phyloP scores from a whole-genome alignment of 331 rosid species.

The Acacia pycnantha region DNA sequence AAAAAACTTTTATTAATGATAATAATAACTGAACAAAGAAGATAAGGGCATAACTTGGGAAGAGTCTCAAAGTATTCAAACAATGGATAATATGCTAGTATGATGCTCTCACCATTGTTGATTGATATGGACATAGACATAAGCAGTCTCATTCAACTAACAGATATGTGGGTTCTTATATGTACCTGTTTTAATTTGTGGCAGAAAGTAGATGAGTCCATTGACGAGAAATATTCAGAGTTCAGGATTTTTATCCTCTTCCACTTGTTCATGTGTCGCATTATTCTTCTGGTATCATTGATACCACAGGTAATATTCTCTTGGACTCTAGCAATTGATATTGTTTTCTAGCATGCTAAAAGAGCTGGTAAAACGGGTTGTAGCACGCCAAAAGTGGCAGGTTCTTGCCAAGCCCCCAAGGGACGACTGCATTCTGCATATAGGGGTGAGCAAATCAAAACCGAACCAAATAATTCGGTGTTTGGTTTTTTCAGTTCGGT shows the following conservation, averaged over 20 bases:
- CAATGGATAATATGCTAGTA: neutral
- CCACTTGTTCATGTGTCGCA: slow-evolving; percentile 17
- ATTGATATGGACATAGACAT: neutral
- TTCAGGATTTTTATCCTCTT: slow-evolving; percentile 12
- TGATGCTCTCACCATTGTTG: neutral
- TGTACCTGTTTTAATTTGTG: slow-evolving; percentile 7
- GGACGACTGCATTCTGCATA: too few species aligned
- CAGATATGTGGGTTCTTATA: neutral
- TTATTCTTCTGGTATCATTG: slow-evolving; percentile 19
- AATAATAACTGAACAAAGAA: neutral
- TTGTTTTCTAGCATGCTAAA: neutral
- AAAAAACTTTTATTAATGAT: neutral
- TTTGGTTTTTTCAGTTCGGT: too few species aligned
- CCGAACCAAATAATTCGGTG: too few species aligned
- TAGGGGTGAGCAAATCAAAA: too few species aligned
- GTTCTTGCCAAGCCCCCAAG: too few species aligned
- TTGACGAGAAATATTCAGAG: neutral
- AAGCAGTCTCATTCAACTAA: neutral
- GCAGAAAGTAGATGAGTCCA: slow-evolving; percentile 11
- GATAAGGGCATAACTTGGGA: neutral
- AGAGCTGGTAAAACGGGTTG: too few species aligned
- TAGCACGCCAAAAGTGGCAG: too few species aligned
- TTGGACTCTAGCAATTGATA: neutral
- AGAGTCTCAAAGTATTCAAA: neutral
- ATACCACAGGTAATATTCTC: slow-evolving; percentile 27